Evolutionary conservation across 1,284 basidiomycete species (phyloP).

Genomic region (Hemileia vastatrix): DNA sequence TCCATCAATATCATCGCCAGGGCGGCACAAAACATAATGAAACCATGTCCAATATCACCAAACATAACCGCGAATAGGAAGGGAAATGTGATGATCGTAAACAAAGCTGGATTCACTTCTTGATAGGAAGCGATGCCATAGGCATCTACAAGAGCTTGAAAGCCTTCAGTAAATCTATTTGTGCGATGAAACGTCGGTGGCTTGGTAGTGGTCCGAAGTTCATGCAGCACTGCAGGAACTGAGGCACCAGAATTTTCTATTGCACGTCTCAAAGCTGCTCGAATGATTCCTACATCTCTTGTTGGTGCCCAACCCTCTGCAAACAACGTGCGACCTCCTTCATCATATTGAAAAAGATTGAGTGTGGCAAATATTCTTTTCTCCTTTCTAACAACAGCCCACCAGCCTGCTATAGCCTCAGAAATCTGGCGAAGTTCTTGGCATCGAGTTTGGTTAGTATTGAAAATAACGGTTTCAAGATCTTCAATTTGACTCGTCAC

Average conservation of each 20-base stretch:
- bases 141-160: conserved; percentile 96
- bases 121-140: conserved; percentile 93
- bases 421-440: conserved; percentile 76
- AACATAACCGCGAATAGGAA: conserved; percentile 99
- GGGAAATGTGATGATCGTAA: conserved; percentile 88
- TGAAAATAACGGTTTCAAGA: conserved; percentile 77
- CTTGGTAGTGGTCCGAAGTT: conserved; percentile 76
- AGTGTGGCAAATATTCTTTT: conserved; percentile 90
- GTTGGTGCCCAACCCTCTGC: conserved; percentile 98
- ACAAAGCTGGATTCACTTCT: conserved; percentile 94
- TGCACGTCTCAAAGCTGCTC: conserved; percentile 80
- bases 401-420: conserved; percentile 79
- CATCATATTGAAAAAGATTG: conserved; percentile 90
- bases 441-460: conserved; percentile 75
- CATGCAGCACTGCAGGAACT: conserved; percentile 83
- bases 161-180: conserved; percentile 93
- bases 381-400: conserved; percentile 87
- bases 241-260: conserved; percentile 89
- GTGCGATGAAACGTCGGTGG: conserved; percentile 93
- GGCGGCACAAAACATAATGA: conserved; percentile 69
- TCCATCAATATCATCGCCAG: conserved; percentile 77
- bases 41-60: conserved; percentile 93
- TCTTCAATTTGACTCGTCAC: conserved; percentile 86
- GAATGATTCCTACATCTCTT: conserved; percentile 74
- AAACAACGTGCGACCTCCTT: conserved; percentile 82